phyloP scores from a whole-genome alignment of 2,329 filamentous ascomycete species.

The Sporothrix brunneoviolacea region DNA sequence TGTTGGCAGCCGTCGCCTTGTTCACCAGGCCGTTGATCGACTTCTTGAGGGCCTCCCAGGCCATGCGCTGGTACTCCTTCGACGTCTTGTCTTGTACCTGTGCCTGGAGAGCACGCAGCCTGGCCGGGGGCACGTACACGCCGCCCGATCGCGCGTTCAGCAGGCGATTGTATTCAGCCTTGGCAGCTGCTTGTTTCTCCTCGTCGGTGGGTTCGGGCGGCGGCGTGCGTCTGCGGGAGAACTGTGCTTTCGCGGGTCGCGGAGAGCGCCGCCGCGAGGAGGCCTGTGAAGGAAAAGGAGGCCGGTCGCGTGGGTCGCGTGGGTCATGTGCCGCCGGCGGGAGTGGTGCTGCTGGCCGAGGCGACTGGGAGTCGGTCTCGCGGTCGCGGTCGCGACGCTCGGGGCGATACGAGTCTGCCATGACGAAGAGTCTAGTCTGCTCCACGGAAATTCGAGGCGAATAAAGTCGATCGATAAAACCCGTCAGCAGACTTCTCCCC shows the following conservation, averaged over 20 bases:
- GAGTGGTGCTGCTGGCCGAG: not conserved
- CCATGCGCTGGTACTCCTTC: constrained; percentile 98
- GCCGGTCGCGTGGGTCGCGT: not conserved
- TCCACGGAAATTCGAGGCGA: not conserved
- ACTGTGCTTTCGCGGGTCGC: not conserved
- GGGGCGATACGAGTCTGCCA: constrained; percentile 15
- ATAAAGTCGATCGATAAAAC: too few relatives aligned
- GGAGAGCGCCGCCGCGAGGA: not conserved
- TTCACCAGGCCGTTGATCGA: constrained; percentile 98
- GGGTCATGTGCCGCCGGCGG: not conserved
- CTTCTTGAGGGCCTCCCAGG: constrained; percentile 98
- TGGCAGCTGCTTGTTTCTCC: constrained; percentile 79
- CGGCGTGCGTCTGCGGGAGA: constrained; percentile 22
- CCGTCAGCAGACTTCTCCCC: too few relatives aligned
- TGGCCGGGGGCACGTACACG: constrained; percentile 90
- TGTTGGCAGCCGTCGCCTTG: constrained; percentile 97
- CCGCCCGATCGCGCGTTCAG: constrained; percentile 89
- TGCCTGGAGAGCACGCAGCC: constrained; percentile 83
- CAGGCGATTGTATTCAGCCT: constrained; percentile 90
- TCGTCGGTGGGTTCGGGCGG: constrained; percentile 56
- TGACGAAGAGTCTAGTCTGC: constrained; percentile 1
- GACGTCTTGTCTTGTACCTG: constrained; percentile 95
- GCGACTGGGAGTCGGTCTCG: not conserved
- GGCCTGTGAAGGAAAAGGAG: too few relatives aligned
- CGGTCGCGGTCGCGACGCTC: constrained; percentile 4